phyloP scores from a whole-genome alignment of 331 rosid genomes.

The Malus hybrid region DNA sequence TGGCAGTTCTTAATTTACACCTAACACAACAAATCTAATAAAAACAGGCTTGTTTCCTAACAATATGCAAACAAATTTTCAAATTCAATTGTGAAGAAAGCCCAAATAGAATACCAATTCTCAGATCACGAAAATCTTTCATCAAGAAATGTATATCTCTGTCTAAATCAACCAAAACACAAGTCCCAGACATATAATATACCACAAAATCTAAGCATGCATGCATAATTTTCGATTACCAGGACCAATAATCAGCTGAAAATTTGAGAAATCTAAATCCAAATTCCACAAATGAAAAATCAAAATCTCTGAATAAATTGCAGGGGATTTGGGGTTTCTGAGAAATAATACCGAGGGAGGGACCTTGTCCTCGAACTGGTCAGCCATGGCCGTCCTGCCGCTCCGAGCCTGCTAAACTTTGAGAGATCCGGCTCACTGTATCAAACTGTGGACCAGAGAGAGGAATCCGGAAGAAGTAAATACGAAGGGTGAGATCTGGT shows the following conservation, averaged over 20 bases:
- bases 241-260: background rate
- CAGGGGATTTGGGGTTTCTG: background rate
- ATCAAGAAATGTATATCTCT: background rate
- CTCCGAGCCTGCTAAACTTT: slow-evolving; percentile 1
- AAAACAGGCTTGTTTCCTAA: too few species aligned
- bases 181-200: background rate
- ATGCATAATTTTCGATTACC: background rate
- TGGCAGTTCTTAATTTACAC: too few species aligned
- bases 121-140: background rate
- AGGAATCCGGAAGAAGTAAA: background rate
- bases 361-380: slow-evolving; percentile 47
- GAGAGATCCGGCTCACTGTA: slow-evolving; percentile 14
- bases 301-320: background rate
- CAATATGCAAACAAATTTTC: background rate
- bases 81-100: background rate
- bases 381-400: slow-evolving; percentile 50
- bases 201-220: background rate
- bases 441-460: background rate
- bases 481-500: background rate
- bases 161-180: background rate
- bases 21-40: too few species aligned
- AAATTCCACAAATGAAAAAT: background rate
- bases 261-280: background rate
- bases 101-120: background rate
- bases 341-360: slow-evolving; percentile 51